phyloP scores from a whole-genome alignment of 345 rosid species.

The Citrus sp. region DNA sequence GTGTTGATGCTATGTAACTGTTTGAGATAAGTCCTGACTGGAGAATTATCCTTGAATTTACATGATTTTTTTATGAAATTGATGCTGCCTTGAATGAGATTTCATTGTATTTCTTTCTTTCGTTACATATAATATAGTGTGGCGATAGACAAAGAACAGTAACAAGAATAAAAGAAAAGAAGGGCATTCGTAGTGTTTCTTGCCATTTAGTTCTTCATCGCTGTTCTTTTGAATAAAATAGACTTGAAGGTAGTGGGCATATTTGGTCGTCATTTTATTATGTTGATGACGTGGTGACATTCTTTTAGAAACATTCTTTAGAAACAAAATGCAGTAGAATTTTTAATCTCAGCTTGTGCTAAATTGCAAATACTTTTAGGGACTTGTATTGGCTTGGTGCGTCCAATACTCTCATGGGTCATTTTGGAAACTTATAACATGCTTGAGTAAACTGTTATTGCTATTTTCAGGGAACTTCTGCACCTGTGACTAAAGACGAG shows the following conservation, averaged over 20 bases:
- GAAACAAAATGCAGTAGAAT: not conserved
- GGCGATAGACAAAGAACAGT: not conserved
- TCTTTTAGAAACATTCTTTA: not conserved
- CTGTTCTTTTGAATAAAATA: no score
- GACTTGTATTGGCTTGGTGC: not conserved
- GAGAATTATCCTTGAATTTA: not conserved
- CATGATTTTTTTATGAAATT: not conserved
- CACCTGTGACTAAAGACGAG: slow-evolving; percentile 84
- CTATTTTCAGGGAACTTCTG: slow-evolving; percentile 46
- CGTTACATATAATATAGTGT: not conserved
- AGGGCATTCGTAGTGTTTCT: not conserved
- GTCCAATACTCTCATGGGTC: slow-evolving; percentile 8
- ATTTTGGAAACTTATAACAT: not conserved
- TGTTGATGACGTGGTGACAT: not conserved
- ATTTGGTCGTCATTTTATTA: not conserved
- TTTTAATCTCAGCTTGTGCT: not conserved
- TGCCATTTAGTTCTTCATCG: not conserved
- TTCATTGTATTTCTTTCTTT: not conserved
- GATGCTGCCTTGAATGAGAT: not conserved
- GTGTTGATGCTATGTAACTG: slow-evolving; percentile 23
- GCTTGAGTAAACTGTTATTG: slow-evolving; percentile 2
- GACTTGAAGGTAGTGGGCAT: no score
- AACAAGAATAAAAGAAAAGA: not conserved
- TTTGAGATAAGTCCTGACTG: slow-evolving; percentile 48
- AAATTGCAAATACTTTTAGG: not conserved